Base-by-base conservation (phyloP, 345 rosid species). In the Salix exigua region DNA sequence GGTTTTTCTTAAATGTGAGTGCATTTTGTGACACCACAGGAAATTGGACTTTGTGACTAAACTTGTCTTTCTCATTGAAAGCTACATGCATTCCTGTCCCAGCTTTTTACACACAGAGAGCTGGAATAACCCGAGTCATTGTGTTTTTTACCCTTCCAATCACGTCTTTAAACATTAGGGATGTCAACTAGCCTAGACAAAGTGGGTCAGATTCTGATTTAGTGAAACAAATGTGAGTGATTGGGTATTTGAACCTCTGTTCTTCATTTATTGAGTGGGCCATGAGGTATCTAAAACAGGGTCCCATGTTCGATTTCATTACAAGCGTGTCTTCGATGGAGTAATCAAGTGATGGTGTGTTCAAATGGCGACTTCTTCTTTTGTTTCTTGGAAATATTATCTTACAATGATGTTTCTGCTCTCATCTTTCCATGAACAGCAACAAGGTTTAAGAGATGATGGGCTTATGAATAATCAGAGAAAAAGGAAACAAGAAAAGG, bases 251-350 rank as follows among this genome's bases (percentile, higher is more conserved):
- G 28, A 31, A 25, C 55, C 69, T 75, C 78, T 77, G 72, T 53
- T 58, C 28, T 79, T 38, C 66, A 77, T 78, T 63, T 28, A 70
- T 68, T 37, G 46, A 66, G 77, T 83, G 85, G 84, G 77, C 31
- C 85, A 78, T 68, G 25, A 16, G 66, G 53, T 55, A 73, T 80
- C 83, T 30, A 25, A 38, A 33, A 18, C 68, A 77, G 84, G 89
- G 63, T 68, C 81, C 60, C 51, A 58, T 77, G 77, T 62, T 82
- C 17, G 85, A 86, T 81, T 79, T 79, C 69, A 83, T 79, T 19
- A 75, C n/a, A 19, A 44, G 64, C 70, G 2, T 68, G 8, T 3
- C n/a, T 48, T 13, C n/a, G n/a, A 73, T 42, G 53, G 37, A 75
- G 13, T 37, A 30, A 44, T 18, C 21, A 51, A 6, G 9, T 5